phyloP scores from a whole-genome alignment of 768 basidiomycete genomes.

The Rhodosporidiobolus sp. region DNA sequence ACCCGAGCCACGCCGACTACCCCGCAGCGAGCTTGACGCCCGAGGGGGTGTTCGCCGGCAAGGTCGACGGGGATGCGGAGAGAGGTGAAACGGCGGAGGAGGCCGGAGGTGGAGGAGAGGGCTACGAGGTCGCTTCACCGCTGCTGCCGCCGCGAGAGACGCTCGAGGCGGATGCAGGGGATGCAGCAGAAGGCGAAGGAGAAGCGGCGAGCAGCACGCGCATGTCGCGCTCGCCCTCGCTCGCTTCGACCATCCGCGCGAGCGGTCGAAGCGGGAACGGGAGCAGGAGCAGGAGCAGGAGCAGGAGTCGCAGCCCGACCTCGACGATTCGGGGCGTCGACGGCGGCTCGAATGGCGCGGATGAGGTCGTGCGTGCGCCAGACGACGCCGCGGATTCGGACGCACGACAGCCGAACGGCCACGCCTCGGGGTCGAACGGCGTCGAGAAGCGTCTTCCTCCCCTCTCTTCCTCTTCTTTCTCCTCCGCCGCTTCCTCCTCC shows the following conservation, averaged over 20 bases:
- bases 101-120: background rate
- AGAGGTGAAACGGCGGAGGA: background rate
- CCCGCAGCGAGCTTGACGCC: slow-evolving; percentile 2
- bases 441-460: too few relatives aligned
- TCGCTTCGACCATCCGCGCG: slow-evolving; percentile 13
- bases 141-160: background rate
- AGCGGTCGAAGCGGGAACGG: background rate
- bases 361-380: too few relatives aligned
- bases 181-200: background rate
- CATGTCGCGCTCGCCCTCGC: slow-evolving; percentile 14
- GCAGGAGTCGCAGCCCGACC: background rate
- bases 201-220: background rate
- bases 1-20: slow-evolving; percentile 44
- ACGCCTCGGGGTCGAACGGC: too few relatives aligned
- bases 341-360: too few relatives aligned
- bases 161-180: background rate
- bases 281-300: background rate
- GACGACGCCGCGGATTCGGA: too few relatives aligned
- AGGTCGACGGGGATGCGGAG: background rate
- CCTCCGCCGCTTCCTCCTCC: too few relatives aligned
- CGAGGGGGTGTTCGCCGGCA: background rate
- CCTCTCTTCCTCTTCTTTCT: too few relatives aligned
- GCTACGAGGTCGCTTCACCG: too few relatives aligned
- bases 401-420: too few relatives aligned
- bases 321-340: background rate